Base-by-base conservation (phyloP, 2,329 filamentous ascomycete species). In the Elsinoe arachidis region DNA sequence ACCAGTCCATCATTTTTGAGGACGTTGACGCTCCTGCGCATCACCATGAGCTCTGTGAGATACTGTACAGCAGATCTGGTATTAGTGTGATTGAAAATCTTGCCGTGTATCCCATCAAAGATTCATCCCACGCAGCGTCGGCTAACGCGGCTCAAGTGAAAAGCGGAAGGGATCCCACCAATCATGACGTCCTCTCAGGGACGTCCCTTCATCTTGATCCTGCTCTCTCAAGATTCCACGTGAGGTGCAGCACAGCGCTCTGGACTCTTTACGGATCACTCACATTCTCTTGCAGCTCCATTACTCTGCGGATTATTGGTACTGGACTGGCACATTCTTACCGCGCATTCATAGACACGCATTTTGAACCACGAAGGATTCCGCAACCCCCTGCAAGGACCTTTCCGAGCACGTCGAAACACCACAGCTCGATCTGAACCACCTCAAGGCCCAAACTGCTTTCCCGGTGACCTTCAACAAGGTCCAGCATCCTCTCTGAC, bases 191-290 rank as follows among this genome's bases (percentile, higher is more conserved):
- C 23, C 33, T 39, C 26, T 35, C 30, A 21, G 49, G 10, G 49
- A 53, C 49, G 47, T 53, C 49, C 49, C 37, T 53, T n/a, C 49
- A 38, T 46, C 41, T 46, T 26, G 17, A 46, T 46, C 41, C 41
- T 46, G 21, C 49, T 38, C 34, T 39, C 19, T 35, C 33, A 34
- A 53, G 35, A 34, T 17, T 17, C 33, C 33, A 39, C 49, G 37
- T 26, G 26, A 21, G 17, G 12, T 15, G n/a, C 12, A 35, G 14
- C 10, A 21, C 19, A 23, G 19, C 46, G 21, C 15, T 21, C 26
- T 35, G 21, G 41, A 21, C 41, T 46, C n/a, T 9, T 19, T 11
- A 23, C 19, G 5, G n/a, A 17, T 46, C 41, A 12, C 17, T 23
- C 41, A 46, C 9, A 12, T 46, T 11, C 17, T 26, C 17, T 26